Conservation (phyloP, 441 rosid species). For the Arabidopsis hybrid region DNA sequence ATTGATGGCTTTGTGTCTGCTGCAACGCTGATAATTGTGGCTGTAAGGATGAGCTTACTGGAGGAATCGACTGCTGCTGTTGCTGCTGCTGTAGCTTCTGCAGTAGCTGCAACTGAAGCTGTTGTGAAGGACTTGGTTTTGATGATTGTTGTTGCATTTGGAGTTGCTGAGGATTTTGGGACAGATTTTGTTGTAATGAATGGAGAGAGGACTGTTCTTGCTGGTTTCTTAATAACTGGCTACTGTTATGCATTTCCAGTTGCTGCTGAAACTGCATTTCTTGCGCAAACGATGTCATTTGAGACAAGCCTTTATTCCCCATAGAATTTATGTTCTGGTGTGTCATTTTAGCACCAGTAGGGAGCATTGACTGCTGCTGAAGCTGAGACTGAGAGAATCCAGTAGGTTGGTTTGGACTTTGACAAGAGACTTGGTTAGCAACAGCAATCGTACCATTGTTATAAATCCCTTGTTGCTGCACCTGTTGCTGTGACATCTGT, state of each 20-base stretch:
- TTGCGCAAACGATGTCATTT: conserved; percentile 63
- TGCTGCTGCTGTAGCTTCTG: conserved; percentile 83
- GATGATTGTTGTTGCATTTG: conserved; percentile 69
- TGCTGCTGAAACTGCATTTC: conserved; percentile 76
- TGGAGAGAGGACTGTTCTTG: conserved; percentile 65
- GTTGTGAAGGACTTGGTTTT: conserved; percentile 68
- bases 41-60: conserved; percentile 62
- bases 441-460: conserved; percentile 36
- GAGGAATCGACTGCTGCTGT: conserved; percentile 62
- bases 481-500: conserved; percentile 26
- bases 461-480: conserved; percentile 45
- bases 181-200: conserved; percentile 60
- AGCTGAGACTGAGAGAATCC: conserved; percentile 58
- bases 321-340: conserved; percentile 33
- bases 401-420: conserved; percentile 44
- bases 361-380: conserved; percentile 67
- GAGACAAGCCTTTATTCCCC: conserved; percentile 59
- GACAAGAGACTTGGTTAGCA: conserved; percentile 37
- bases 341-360: conserved; percentile 43
- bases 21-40: conserved; percentile 68
- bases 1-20: conserved; percentile 65
- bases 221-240: conserved; percentile 66
- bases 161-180: conserved; percentile 70
- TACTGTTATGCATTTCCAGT: conserved; percentile 69
- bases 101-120: conserved; percentile 80